Evolutionary conservation across 352 stramenopile species (phyloP).

Genomic region (Globisporangium carolinianum): DNA sequence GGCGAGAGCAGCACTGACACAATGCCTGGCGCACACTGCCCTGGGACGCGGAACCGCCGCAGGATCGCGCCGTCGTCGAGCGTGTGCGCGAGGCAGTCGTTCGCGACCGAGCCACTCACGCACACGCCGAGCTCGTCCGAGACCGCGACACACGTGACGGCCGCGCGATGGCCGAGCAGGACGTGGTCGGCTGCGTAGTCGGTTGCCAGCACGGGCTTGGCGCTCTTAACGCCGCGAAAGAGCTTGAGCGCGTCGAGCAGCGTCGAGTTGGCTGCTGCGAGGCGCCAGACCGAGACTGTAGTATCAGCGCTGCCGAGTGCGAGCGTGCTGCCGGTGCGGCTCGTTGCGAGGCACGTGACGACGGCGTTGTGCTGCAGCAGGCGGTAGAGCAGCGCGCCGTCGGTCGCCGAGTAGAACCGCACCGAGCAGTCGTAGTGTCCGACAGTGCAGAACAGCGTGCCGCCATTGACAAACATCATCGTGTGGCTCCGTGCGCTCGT

Average conservation of each 20-base stretch:
- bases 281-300: slow-evolving; percentile 78
- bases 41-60: slow-evolving; percentile 39
- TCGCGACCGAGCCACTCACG: slow-evolving; percentile 56
- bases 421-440: slow-evolving; percentile 74
- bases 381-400: slow-evolving; percentile 64
- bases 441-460: slow-evolving; percentile 53
- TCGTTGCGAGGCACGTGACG: slow-evolving; percentile 58
- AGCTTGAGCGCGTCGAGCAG: slow-evolving; percentile 74
- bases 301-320: slow-evolving; percentile 55
- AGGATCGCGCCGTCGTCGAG: slow-evolving; percentile 63
- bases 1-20: slow-evolving; percentile 53
- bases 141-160: slow-evolving; percentile 54
- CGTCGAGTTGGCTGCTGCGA: slow-evolving; percentile 55
- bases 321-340: slow-evolving; percentile 34
- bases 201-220: slow-evolving; percentile 59
- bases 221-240: slow-evolving; percentile 47
- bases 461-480: slow-evolving; percentile 47
- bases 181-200: slow-evolving; percentile 77
- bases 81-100: slow-evolving; percentile 62
- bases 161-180: slow-evolving; percentile 54
- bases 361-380: slow-evolving; percentile 66
- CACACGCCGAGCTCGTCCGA: slow-evolving; percentile 73
- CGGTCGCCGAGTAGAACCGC: slow-evolving; percentile 61
- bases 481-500: slow-evolving; percentile 10
- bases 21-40: slow-evolving; percentile 34